Base-by-base conservation (phyloP, 108 stramenopile species). In the Craspedostauros australis region DNA sequence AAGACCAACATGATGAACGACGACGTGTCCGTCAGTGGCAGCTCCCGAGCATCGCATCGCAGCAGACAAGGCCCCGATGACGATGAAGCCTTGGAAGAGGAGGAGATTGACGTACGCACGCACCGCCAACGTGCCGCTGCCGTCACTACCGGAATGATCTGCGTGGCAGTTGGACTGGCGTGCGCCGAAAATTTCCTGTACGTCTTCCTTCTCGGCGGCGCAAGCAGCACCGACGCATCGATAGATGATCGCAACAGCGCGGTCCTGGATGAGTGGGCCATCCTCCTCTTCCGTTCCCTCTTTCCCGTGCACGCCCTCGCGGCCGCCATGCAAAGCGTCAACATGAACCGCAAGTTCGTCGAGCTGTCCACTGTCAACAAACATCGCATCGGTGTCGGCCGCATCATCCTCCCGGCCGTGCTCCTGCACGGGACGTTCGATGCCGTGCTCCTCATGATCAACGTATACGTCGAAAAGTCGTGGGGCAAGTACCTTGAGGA, bases 151-250 rank as follows among this genome's bases (percentile, higher is more conserved):
- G 86, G 78, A 6, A 91, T 91, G 90, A 87, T 91, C 25, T 75
- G 86, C 46, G 80, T 80, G 9, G 90, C 90, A 0, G 84, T 91
- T 22, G 90, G 90, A 54, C 68, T 91, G 39, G 82, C 90, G 11
- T 91, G 90, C 46, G 90, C 90, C 38, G 90, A 91, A 50, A 91
- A 91, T 51, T 86, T 80, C 32, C 44, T 91, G 30, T 91, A 91
- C 46, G 90, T 91, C n/a, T 91, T 88, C 64, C 64, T 88, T 37
- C 51, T 88, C 8, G 90, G 90, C 21, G 88, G 88, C n/a, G 54
- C 41, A 7, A 39, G 16, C 14, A 46, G 57, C 2, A 40, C 40
- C 23, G 53, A 54, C 8, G 29, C 24, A 12, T 38, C 39, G 9
- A 52, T 36, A 22, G 46, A 48, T 22, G 24, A 20, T 3, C 3